Evolutionary conservation across 202 grass and related monocot species (phyloP).

Genomic region (Elaeis oleifera): DNA sequence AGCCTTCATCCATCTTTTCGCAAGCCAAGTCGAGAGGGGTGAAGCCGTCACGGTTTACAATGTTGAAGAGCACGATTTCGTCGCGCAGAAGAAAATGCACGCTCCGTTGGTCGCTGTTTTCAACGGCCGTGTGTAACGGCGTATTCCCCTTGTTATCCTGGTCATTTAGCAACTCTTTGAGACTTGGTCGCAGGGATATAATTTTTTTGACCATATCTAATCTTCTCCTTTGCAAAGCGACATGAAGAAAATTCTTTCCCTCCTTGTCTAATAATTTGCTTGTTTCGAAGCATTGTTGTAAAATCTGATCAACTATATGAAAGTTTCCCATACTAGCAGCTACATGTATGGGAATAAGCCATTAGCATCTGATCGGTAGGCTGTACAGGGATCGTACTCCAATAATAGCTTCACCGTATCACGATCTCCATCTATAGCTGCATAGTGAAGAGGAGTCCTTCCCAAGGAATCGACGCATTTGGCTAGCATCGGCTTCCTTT

Average conservation of each 20-base stretch:
- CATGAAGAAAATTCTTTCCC: slow-evolving; percentile 71
- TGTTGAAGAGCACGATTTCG: slow-evolving; percentile 30
- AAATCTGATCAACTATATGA: slow-evolving; percentile 31
- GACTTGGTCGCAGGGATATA: slow-evolving; percentile 27
- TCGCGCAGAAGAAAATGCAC: slow-evolving; percentile 44
- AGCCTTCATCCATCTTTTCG: slow-evolving; percentile 22
- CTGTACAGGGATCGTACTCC: slow-evolving; percentile 30
- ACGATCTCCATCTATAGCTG: slow-evolving; percentile 29
- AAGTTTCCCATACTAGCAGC: slow-evolving; percentile 35
- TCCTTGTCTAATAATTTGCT: slow-evolving; percentile 43
- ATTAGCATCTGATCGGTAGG: slow-evolving; percentile 40
- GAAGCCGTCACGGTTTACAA: slow-evolving; percentile 46
- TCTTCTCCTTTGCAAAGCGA: slow-evolving; percentile 40
- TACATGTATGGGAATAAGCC: slow-evolving; percentile 58
- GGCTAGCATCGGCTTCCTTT: slow-evolving; percentile 20
- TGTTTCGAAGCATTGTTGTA: slow-evolving; percentile 34
- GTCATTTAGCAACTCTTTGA: slow-evolving; percentile 41
- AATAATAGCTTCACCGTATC: slow-evolving; percentile 34
- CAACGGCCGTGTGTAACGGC: slow-evolving; percentile 53
- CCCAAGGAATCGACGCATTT: slow-evolving; percentile 23
- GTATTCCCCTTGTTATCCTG: slow-evolving; percentile 60
- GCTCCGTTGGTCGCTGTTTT: slow-evolving; percentile 35
- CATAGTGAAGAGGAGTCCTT: slow-evolving; percentile 56
- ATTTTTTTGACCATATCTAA: slow-evolving; percentile 30
- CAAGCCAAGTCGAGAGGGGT: slow-evolving; percentile 45